Conservation (phyloP, 2,329 filamentous ascomycete genomes). For the Hortaea werneckii region DNA sequence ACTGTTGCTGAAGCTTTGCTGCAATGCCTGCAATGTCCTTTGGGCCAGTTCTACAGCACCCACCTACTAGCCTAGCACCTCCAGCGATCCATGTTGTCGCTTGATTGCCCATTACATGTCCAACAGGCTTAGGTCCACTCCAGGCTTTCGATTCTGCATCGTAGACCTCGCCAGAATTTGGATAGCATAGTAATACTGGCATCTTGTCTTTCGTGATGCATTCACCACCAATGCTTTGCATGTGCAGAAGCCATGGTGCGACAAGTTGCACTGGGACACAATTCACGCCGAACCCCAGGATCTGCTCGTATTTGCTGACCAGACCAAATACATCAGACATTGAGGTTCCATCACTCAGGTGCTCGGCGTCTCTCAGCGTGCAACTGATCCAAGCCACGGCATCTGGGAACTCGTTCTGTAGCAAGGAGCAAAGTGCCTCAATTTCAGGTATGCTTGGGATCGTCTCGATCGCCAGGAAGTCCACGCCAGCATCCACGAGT, state of each 20-base stretch:
- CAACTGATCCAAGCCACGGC: conserved; percentile 33
- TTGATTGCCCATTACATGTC: conserved; percentile 21
- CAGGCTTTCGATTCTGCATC: conserved; percentile 31
- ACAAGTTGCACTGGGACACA: conserved; percentile 31
- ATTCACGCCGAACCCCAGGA: conserved; percentile 37
- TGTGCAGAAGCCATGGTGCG: conserved; percentile 22
- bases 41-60: conserved; percentile 38
- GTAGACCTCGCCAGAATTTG: conserved; percentile 39
- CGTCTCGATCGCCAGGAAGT: conserved; percentile 37
- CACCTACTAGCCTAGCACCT: conserved; percentile 36
- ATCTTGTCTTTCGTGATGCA: background rate
- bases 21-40: conserved; percentile 29
- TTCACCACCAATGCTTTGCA: conserved; percentile 20
- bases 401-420: conserved; percentile 28
- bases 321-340: conserved; percentile 24
- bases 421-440: conserved; percentile 29
- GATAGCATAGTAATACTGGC: conserved; percentile 24
- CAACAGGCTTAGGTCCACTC: conserved; percentile 15
- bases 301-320: conserved; percentile 17
- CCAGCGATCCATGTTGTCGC: conserved; percentile 23
- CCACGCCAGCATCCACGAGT: conserved; percentile 31
- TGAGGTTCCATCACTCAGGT: conserved; percentile 34
- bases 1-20: background rate
- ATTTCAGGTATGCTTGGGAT: conserved; percentile 33
- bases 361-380: conserved; percentile 27